A percentile compares a stretch with the other conserved stretches of the same genome.
Conservation (phyloP, 352 stramenopile species). For the Phytopythium delawarense region DNA sequence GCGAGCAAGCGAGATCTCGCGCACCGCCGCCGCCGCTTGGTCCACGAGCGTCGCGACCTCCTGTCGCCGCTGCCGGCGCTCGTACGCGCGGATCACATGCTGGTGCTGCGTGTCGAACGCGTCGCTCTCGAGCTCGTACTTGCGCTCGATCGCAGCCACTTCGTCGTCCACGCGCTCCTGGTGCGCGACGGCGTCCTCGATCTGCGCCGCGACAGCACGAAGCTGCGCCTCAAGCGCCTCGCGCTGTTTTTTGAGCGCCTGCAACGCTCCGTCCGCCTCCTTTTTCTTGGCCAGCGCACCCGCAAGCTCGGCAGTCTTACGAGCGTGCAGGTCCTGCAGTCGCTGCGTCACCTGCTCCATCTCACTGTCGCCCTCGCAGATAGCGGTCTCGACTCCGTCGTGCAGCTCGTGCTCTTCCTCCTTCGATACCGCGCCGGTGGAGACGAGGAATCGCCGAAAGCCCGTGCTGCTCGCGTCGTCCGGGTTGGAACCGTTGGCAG, state of each 20-base stretch:
- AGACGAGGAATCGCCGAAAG: constrained; percentile 9
- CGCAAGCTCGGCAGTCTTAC: constrained; percentile 29
- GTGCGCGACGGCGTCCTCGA: constrained; percentile 31
- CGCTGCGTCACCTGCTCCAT: constrained; percentile 34
- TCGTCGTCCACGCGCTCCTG: constrained; percentile 42
- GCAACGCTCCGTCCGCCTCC: constrained; percentile 11
- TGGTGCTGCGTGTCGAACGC: constrained; percentile 48
- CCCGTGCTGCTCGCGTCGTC: neutral
- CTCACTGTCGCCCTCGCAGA: constrained; percentile 17
- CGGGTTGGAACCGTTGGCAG: neutral
- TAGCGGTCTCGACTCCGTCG: neutral
- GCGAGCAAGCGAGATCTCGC: constrained; percentile 26
- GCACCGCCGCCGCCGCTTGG: constrained; percentile 31
- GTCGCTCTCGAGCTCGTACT: constrained; percentile 37
- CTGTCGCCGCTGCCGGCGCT: constrained; percentile 28
- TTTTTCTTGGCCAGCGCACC: constrained; percentile 29
- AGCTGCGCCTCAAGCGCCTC: constrained; percentile 58
- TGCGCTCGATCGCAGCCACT: constrained; percentile 39
- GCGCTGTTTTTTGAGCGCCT: constrained; percentile 33
- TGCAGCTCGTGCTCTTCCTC: constrained; percentile 14
- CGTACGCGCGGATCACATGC: constrained; percentile 32
- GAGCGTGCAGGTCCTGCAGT: constrained; percentile 33
- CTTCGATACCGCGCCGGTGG: neutral
- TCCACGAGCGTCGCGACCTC: constrained; percentile 34
- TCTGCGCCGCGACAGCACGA: constrained; percentile 36